A percentile compares a stretch with the other conserved stretches of the same genome.
phyloP scores from a whole-genome alignment of 768 basidiomycete genomes.

The Candolleomyces eurysporus region DNA sequence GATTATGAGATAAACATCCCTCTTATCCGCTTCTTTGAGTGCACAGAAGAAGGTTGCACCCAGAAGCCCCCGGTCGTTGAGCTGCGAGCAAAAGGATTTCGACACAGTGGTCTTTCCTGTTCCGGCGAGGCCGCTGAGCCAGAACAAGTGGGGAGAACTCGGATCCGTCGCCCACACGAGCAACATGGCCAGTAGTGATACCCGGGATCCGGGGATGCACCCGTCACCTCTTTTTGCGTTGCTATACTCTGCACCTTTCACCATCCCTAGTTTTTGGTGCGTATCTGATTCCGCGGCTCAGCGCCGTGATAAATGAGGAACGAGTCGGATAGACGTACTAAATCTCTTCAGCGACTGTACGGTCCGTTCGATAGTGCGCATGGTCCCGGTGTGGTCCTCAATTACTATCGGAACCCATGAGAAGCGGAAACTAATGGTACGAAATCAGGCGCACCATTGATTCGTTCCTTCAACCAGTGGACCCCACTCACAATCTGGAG shows the following conservation, averaged over 20 bases:
- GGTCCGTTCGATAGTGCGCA: not conserved
- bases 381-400: not conserved
- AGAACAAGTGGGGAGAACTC: not conserved
- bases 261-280: not conserved
- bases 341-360: not conserved
- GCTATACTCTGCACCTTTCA: not conserved
- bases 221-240: not conserved
- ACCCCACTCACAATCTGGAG: not conserved
- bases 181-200: not conserved
- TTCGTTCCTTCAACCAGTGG: not conserved
- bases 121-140: constrained; percentile 6
- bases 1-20: not conserved
- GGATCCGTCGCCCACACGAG: not conserved
- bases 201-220: constrained; percentile 2
- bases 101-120: constrained; percentile 11
- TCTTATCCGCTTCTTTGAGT: not conserved
- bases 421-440: not conserved
- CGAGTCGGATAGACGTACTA: not conserved
- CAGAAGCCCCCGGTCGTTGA: not conserved
- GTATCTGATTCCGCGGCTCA: not conserved
- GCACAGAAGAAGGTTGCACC: constrained; percentile 12
- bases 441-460: not conserved
- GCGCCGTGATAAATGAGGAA: no score
- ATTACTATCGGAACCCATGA: not conserved
- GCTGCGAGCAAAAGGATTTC: constrained; percentile 5